These are phyloP conservation scores for Gossypium longicalyx DNA, from an alignment of 345 rosid species.

Conservation along the genomic window DNA sequence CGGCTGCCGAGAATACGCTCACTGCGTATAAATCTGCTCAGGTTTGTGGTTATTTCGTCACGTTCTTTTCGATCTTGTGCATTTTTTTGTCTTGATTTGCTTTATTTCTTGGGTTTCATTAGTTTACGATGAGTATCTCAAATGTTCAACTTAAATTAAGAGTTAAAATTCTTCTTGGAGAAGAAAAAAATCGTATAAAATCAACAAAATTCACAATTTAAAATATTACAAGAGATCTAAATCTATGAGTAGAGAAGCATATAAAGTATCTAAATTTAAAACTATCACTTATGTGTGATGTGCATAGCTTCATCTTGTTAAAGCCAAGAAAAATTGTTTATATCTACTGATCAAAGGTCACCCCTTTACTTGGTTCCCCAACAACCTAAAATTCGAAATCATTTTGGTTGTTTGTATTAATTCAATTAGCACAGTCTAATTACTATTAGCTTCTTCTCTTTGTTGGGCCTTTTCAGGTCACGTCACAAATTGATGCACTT, in stretches of 20 bases:
- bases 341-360: neutral
- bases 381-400: neutral
- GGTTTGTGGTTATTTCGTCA: slow-evolving; percentile 8
- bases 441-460: neutral
- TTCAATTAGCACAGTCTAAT: neutral
- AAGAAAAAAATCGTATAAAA: neutral
- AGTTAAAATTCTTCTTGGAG: neutral
- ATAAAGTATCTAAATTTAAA: neutral
- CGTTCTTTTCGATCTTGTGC: neutral
- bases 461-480: neutral
- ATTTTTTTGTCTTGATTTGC: neutral
- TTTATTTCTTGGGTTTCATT: neutral
- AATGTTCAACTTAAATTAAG: neutral
- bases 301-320: neutral
- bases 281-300: neutral
- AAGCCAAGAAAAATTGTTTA: neutral
- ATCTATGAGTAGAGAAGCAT: neutral
- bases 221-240: neutral
- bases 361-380: neutral
- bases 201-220: neutral
- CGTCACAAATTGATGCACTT: neutral
- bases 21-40: slow-evolving; percentile 22
- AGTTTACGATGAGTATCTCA: neutral
- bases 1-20: slow-evolving; percentile 24
- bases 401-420: neutral